Conservation (phyloP, 441 rosid species). For the Cnidoscolus chayamansa region DNA sequence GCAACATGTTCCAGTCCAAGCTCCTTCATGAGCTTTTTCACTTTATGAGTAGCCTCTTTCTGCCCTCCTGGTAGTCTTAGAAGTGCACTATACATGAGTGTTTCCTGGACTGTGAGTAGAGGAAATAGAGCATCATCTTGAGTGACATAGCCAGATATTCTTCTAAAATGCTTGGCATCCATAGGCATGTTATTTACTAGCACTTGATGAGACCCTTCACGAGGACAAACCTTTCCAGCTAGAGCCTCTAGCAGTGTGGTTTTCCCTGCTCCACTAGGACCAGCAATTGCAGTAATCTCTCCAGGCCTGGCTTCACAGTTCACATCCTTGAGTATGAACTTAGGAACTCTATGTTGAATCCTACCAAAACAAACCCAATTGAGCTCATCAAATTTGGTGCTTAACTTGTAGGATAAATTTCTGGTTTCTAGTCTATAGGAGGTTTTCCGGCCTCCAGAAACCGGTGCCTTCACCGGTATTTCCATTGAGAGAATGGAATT, state of each 20-base stretch:
- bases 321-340: constrained; percentile 51
- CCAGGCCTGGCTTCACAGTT: constrained; percentile 62
- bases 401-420: constrained; percentile 50
- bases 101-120: constrained; percentile 76
- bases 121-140: constrained; percentile 88
- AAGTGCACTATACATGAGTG: constrained; percentile 72
- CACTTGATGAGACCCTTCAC: constrained; percentile 51
- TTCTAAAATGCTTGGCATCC: constrained; percentile 49
- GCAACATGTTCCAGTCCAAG: constrained; percentile 67
- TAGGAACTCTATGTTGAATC: constrained; percentile 26
- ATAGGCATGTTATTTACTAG: constrained; percentile 59
- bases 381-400: constrained; percentile 39
- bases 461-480: constrained; percentile 51
- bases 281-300: constrained; percentile 69
- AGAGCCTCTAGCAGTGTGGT: constrained; percentile 83
- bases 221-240: constrained; percentile 52
- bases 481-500: constrained; percentile 42
- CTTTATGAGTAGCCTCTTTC: constrained; percentile 46
- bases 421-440: constrained; percentile 54
- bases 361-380: constrained; percentile 29
- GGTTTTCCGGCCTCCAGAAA: constrained; percentile 35
- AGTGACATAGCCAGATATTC: constrained; percentile 72
- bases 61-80: constrained; percentile 57
- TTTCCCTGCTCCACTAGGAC: constrained; percentile 92
- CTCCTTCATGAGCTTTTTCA: constrained; percentile 50